phyloP scores from a whole-genome alignment of 805 yeast species.

The Candida chilensis region DNA sequence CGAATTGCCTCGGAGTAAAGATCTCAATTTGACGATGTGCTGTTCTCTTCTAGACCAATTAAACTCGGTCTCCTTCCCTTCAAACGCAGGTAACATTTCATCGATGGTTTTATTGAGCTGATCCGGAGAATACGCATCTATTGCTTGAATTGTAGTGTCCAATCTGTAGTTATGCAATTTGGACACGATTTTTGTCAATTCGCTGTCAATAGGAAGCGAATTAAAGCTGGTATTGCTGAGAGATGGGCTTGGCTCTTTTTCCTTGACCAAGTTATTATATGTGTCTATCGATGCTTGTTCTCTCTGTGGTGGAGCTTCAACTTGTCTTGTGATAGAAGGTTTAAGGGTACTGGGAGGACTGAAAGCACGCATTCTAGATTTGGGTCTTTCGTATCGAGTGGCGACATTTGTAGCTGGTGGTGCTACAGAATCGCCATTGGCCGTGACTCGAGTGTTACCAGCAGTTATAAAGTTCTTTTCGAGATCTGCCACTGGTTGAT shows the following conservation, averaged over 20 bases:
- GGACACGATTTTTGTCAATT: constrained; percentile 7
- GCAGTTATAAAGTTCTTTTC: constrained; percentile 11
- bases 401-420: not conserved
- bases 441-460: constrained; percentile 14
- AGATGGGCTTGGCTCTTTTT: too few species aligned
- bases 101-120: constrained; percentile 16
- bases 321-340: too few species aligned
- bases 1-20: constrained; percentile 51
- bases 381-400: not conserved
- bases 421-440: constrained; percentile 2
- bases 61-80: constrained; percentile 74
- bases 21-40: constrained; percentile 45
- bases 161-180: constrained; percentile 21
- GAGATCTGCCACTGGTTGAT: not conserved
- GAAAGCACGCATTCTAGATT: not conserved
- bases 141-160: constrained; percentile 25
- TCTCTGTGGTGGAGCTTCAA: too few species aligned
- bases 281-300: too few species aligned
- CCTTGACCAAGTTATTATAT: too few species aligned
- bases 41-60: constrained; percentile 79
- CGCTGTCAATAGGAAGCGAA: too few species aligned
- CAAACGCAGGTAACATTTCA: constrained; percentile 30
- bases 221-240: too few species aligned
- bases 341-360: not conserved
- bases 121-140: constrained; percentile 15